Percentiles rank a stretch among this genome's conserved stretches.
These are phyloP conservation scores for Dispira parvispora DNA, from an alignment of 192 early-diverging fungal species.

Conservation along the genomic window DNA sequence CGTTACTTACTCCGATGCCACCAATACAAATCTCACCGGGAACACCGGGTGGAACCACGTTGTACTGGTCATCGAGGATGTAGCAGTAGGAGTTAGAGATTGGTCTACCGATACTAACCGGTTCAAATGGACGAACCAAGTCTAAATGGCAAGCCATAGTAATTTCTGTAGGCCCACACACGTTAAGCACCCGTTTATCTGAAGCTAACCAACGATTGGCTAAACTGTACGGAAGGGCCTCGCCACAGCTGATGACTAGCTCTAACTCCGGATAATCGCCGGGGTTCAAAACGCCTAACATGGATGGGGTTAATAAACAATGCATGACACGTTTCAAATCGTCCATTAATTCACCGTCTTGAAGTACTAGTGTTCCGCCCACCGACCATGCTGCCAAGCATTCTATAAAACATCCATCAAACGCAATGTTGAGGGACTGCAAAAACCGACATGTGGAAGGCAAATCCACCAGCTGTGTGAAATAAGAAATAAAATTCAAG, in stretches of 20 bases:
- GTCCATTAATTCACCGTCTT: not conserved
- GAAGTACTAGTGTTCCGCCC: not conserved
- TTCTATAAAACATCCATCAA: not conserved
- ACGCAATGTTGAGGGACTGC: not conserved
- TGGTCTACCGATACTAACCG: not conserved
- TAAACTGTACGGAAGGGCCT: not conserved
- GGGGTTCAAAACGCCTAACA: not conserved
- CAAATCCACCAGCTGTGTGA: not conserved
- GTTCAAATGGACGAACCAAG: not conserved
- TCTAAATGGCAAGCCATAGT: not conserved
- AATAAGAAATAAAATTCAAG: not conserved
- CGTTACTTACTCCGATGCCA: conserved; percentile 3
- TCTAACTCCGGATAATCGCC: conserved; percentile 4
- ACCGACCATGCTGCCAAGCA: not conserved
- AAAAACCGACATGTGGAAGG: not conserved
- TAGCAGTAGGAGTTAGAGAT: not conserved
- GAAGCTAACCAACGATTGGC: not conserved
- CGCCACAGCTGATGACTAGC: no score
- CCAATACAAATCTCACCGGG: conserved; percentile 5
- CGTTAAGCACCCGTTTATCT: not conserved
- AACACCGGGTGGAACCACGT: not conserved
- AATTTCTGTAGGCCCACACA: not conserved
- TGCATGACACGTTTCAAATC: not conserved
- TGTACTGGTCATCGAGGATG: not conserved
- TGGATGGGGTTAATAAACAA: not conserved